Evolutionary conservation across 345 rosid species (phyloP).

Genomic region (Hirschfeldia incana): DNA sequence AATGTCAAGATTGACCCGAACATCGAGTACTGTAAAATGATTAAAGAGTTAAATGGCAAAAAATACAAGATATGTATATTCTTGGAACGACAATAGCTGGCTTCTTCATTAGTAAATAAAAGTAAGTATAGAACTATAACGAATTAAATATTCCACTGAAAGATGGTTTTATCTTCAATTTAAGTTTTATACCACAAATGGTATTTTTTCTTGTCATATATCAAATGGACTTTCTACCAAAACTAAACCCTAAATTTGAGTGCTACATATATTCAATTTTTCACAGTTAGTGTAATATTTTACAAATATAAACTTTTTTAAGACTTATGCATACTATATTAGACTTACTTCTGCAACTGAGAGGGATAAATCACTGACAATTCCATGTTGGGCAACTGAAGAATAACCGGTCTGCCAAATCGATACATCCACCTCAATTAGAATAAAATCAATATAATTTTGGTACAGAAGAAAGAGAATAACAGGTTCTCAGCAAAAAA

Average conservation of each 20-base stretch:
- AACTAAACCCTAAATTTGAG: neutral
- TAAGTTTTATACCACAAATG: neutral
- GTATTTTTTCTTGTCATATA: neutral
- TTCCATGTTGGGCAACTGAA: conserved; percentile 45
- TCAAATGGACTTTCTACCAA: neutral
- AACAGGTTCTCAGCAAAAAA: no score
- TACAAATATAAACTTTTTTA: neutral
- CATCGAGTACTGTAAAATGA: conserved; percentile 33
- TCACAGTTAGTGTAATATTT: neutral
- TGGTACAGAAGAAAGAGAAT: neutral
- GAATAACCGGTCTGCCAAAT: conserved; percentile 45
- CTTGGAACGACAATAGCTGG: neutral
- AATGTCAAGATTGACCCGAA: conserved; percentile 40
- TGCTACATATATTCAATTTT: neutral
- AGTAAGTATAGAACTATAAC: neutral
- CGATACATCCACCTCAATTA: neutral
- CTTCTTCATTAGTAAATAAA: neutral
- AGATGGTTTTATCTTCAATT: neutral
- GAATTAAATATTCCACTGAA: neutral
- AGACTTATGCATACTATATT: neutral
- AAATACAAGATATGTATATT: neutral
- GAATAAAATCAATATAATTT: neutral
- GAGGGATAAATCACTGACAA: conserved; percentile 42
- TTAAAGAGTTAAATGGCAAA: neutral
- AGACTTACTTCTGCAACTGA: conserved; percentile 39